These are phyloP conservation scores for Septoria linicola DNA, from an alignment of 2,329 filamentous ascomycete species.

Conservation along the genomic window DNA sequence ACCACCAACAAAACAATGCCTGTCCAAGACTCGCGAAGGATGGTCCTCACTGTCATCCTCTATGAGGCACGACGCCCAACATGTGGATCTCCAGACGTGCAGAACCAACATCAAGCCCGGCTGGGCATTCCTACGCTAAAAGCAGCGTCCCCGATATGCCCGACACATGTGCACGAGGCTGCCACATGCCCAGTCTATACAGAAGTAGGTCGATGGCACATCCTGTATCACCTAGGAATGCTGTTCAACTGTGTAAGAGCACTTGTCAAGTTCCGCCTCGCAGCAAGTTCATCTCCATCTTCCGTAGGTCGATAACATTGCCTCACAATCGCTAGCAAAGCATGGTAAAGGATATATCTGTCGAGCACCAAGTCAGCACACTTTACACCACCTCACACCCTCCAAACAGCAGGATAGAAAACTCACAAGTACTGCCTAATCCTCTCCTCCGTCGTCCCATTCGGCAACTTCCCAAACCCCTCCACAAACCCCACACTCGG, in stretches of 20 bases:
- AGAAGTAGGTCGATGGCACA: not conserved
- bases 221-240: conserved; percentile 3
- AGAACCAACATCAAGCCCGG: no score
- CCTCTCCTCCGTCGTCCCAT: conserved; percentile 34
- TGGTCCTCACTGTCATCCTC: no score
- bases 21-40: no score
- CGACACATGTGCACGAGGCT: no score
- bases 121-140: no score
- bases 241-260: conserved; percentile 23
- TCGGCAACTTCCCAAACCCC: conserved; percentile 44
- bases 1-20: no score
- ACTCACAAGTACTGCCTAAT: conserved; percentile 46
- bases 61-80: no score
- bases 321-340: conserved; percentile 44
- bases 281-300: conserved; percentile 44
- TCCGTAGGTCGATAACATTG: conserved; percentile 47
- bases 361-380: not conserved
- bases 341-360: conserved; percentile 49
- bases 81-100: no score
- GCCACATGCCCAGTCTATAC: not conserved
- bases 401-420: no score
- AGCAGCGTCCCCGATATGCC: no score
- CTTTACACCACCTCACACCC: not conserved
- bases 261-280: conserved; percentile 41
- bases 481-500: conserved; percentile 45